Evolutionary conservation across 2,329 filamentous ascomycete species (phyloP).

Genomic region (Alternaria novae-zelandiae): DNA sequence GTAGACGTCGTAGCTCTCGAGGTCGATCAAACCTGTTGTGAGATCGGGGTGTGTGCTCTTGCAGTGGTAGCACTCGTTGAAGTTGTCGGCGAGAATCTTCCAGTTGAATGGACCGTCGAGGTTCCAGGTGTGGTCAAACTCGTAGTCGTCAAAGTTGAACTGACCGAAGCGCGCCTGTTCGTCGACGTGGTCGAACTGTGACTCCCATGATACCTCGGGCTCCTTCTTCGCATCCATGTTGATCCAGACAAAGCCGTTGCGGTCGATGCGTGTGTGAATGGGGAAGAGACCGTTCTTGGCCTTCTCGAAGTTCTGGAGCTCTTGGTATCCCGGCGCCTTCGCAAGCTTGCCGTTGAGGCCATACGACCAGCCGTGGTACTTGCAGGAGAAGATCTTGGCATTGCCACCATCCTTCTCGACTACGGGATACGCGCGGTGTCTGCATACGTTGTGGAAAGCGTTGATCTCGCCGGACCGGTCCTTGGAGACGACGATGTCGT

Average conservation of each 20-base stretch:
- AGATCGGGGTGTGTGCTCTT: constrained; percentile 65
- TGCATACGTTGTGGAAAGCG: constrained; percentile 55
- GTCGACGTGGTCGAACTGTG: constrained; percentile 39
- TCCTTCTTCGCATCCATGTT: constrained; percentile 45
- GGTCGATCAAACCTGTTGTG: constrained; percentile 60
- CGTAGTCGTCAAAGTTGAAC: constrained; percentile 52
- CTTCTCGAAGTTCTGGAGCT: constrained; percentile 50
- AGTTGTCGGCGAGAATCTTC: constrained; percentile 60
- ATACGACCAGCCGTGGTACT: constrained; percentile 58
- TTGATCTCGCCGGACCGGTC: constrained; percentile 48
- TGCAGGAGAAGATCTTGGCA: constrained; percentile 51
- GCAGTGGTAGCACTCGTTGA: constrained; percentile 72
- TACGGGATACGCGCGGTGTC: constrained; percentile 54
- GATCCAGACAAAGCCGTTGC: constrained; percentile 45
- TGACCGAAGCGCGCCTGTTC: constrained; percentile 43
- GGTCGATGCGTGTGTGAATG: constrained; percentile 42
- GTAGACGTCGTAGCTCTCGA: constrained; percentile 58
- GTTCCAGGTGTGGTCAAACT: constrained; percentile 51
- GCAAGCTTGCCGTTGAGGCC: constrained; percentile 51
- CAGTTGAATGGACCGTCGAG: constrained; percentile 43
- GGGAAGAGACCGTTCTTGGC: constrained; percentile 44
- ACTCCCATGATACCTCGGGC: constrained; percentile 40
- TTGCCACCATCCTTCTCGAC: constrained; percentile 48
- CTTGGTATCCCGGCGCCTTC: constrained; percentile 53
- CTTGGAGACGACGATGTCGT: constrained; percentile 50